A percentile compares a stretch with the other conserved stretches of the same genome.
Evolutionary conservation across 345 rosid species (phyloP).

Genomic region (Passiflora organensis): DNA sequence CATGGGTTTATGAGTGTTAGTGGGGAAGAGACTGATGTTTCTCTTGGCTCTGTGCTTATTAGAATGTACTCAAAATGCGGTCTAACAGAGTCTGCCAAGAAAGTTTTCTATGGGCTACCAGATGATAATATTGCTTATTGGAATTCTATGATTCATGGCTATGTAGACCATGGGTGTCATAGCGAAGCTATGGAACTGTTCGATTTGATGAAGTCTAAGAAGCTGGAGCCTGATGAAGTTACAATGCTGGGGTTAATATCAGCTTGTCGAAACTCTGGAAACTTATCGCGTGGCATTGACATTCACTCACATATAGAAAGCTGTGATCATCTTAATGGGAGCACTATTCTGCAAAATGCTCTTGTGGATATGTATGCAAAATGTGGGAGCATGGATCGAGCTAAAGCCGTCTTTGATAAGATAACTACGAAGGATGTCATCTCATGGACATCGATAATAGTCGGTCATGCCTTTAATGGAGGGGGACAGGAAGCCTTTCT

Average conservation of each 20-base stretch:
- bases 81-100: conserved; percentile 10
- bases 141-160: conserved; percentile 27
- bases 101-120: conserved; percentile 13
- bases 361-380: conserved; percentile 24
- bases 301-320: conserved; percentile 13
- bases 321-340: conserved; percentile 18
- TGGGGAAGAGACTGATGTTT: conserved; percentile 12
- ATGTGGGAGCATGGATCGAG: conserved; percentile 23
- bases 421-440: conserved; percentile 21
- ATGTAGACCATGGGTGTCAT: conserved; percentile 15
- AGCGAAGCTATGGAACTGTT: conserved; percentile 19
- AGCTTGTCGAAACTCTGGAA: conserved; percentile 25
- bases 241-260: conserved; percentile 26
- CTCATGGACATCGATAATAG: conserved; percentile 28
- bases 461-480: conserved; percentile 31
- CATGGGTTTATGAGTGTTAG: conserved; percentile 14
- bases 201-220: conserved; percentile 9
- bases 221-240: conserved; percentile 20
- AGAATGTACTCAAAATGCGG: conserved; percentile 19
- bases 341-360: conserved; percentile 20
- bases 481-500: conserved; percentile 25
- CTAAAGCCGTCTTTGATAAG: conserved; percentile 14
- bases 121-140: conserved; percentile 7
- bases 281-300: conserved; percentile 9
- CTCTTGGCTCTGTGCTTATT: conserved; percentile 17